Evolutionary conservation across 768 basidiomycete genomes (phyloP).

Genomic region (Leccinum subgranulosum): DNA sequence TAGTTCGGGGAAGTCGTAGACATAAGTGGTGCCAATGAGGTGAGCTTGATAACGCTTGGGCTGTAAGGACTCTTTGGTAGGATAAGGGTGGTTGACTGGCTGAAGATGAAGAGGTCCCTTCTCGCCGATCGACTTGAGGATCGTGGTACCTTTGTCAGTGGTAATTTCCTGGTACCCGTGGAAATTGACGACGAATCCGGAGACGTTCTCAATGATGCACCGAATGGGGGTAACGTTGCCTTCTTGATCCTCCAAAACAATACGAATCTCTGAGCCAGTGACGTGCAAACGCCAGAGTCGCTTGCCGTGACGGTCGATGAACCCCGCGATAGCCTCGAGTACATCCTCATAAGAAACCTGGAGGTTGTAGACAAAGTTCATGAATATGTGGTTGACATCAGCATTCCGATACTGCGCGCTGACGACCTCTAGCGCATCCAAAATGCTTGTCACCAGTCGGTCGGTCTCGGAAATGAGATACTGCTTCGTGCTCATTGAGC

Average conservation of each 20-base stretch:
- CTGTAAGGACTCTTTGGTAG: slow-evolving; percentile 97
- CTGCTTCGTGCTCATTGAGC: slow-evolving; percentile 91
- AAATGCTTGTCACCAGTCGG: slow-evolving; percentile 87
- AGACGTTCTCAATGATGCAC: slow-evolving; percentile 97
- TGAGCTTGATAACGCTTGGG: slow-evolving; percentile 99
- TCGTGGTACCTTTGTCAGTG: slow-evolving; percentile 92
- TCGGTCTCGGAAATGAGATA: slow-evolving; percentile 99
- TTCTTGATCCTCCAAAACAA: slow-evolving; percentile 90
- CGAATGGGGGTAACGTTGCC: slow-evolving; percentile 96
- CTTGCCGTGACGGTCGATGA: slow-evolving; percentile 98
- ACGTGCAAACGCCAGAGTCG: slow-evolving; percentile 97
- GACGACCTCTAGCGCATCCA: slow-evolving; percentile 95
- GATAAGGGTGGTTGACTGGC: slow-evolving; percentile 89
- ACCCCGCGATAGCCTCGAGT: slow-evolving; percentile 94
- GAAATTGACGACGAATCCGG: slow-evolving; percentile 98
- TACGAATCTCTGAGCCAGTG: slow-evolving; percentile 95
- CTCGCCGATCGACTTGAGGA: slow-evolving; percentile 96
- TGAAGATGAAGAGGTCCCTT: slow-evolving; percentile 96
- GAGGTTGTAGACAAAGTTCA: slow-evolving; percentile 98
- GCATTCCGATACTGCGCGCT: slow-evolving; percentile 86
- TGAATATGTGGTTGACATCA: slow-evolving; percentile 97
- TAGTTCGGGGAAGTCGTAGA: slow-evolving; percentile 98
- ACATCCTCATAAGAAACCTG: slow-evolving; percentile 96
- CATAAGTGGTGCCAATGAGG: slow-evolving; percentile 96
- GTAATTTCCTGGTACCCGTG: slow-evolving; percentile 97